These are phyloP conservation scores for Fusarium kyushuense DNA, from an alignment of 2,329 filamentous ascomycete species.

Conservation along the genomic window DNA sequence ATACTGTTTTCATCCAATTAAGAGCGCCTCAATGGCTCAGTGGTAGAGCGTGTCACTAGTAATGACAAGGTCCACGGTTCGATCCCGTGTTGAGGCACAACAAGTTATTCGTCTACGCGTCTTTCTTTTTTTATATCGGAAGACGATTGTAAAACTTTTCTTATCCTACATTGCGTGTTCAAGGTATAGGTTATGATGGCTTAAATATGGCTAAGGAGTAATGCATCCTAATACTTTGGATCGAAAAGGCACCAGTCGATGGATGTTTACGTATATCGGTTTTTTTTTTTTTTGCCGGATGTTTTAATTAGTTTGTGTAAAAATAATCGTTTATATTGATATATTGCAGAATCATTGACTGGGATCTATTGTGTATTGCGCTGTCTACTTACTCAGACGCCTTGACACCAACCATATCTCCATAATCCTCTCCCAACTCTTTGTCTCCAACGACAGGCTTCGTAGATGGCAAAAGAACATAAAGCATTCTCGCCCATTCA, in stretches of 20 bases:
- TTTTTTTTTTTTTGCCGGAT: too few species aligned
- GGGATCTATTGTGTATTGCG: too few species aligned
- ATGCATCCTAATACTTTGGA: too few species aligned
- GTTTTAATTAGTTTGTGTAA: too few species aligned
- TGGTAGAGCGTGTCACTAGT: constrained; percentile 36
- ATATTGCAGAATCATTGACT: neutral
- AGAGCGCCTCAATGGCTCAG: constrained; percentile 28
- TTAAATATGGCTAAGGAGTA: too few species aligned
- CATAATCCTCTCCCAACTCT: constrained; percentile 53
- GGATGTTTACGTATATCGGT: too few species aligned
- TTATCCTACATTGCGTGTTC: too few species aligned
- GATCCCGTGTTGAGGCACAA: constrained; percentile 23
- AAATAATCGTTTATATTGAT: too few species aligned
- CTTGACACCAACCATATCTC: constrained; percentile 42
- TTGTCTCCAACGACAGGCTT: constrained; percentile 23
- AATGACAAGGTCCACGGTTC: constrained; percentile 35
- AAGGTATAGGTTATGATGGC: too few species aligned
- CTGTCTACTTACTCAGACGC: constrained; percentile 30
- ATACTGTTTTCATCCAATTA: neutral
- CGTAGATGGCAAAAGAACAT: constrained; percentile 51
- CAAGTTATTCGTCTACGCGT: rapidly evolving
- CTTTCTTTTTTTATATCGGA: neutral
- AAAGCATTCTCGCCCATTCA: constrained; percentile 60
- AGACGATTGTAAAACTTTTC: too few species aligned
- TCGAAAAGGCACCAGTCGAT: too few species aligned